Base-by-base conservation (phyloP, 225 moss, liverwort and hornwort genomes). In the Anthoceros angustus region DNA sequence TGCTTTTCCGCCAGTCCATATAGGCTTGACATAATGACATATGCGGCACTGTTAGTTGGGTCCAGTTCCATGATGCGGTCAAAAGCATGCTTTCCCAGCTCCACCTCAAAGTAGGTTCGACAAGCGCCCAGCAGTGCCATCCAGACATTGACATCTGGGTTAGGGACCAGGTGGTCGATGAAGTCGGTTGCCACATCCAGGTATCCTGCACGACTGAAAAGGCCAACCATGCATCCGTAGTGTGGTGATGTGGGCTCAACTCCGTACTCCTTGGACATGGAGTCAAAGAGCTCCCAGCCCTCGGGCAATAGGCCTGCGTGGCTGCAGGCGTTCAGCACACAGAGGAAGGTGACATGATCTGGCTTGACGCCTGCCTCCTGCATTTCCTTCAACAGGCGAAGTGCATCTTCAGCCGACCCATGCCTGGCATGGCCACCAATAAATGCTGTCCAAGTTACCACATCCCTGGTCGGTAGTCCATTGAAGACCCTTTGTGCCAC, bases 221-320 rank as follows among this genome's bases (percentile, higher is more conserved):
- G 12, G 6, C n/a, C 55, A 0, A 55, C 55, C 55, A 55, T 55
- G 55, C 55, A 7, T 7, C n/a, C 55, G 14, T 23, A 55, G 16
- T 18, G n/a, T 4, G 8, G 0, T 20, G 55, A 23, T 15, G 16
- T 20, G 55, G 55, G 55, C 5, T 55, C 55, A 8, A 55, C 55
- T 18, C 55, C 55, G 55, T 55, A 55, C n/a, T 55, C 55, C 16
- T 15, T 7, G 55, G 55, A 7, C 10, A 55, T 18, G 14, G 55
- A 55, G 55, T 55, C 55, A 20, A 55, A 55, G 55, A 55, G 55
- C 7, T 23, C n/a, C 55, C 55, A 55, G 8, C 55, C 55, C 55
- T 55, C 55, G 55, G 18, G 23, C 10, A 55, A 7, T 23, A 55
- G 18, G n/a, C 23, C 55, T 5, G 55, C 55, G 4, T 55, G 55